Evolutionary conservation across 2,329 filamentous ascomycete species (phyloP).

Genomic region (Cercospora zeina): DNA sequence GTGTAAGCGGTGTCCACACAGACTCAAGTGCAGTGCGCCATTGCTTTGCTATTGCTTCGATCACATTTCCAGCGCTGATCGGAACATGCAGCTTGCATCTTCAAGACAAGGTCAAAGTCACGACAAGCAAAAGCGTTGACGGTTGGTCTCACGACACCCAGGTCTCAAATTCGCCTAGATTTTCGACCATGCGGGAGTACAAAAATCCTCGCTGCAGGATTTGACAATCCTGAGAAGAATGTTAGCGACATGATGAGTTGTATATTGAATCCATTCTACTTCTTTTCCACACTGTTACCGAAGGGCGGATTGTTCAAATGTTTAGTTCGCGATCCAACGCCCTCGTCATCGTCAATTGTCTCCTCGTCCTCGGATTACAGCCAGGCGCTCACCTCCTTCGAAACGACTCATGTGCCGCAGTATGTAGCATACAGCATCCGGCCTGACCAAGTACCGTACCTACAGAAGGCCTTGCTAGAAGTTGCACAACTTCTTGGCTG

Average conservation of each 20-base stretch:
- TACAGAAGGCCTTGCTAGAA: constrained; percentile 18
- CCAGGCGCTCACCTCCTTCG: constrained; percentile 12
- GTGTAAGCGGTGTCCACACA: neutral
- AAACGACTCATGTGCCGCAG: neutral
- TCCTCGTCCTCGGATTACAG: constrained; percentile 8
- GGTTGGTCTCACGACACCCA: constrained; percentile 1
- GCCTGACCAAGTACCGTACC: constrained; percentile 12
- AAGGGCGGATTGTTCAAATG: neutral
- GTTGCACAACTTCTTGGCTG: constrained; percentile 13
- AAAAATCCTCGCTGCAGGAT: neutral
- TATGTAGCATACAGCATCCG: constrained; percentile 18
- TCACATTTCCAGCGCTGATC: neutral
- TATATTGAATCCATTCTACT: constrained; percentile 2
- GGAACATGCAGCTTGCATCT: neutral
- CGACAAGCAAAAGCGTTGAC: neutral
- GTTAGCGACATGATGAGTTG: constrained; percentile 5
- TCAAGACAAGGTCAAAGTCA: neutral
- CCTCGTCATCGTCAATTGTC: neutral
- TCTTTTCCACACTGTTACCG: neutral
- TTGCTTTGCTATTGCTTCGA: neutral
- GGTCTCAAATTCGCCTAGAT: neutral
- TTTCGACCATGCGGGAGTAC: neutral
- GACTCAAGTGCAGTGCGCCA: neutral
- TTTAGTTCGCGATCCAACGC: neutral
- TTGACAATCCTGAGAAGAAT: neutral